Percentiles rank a stretch among this genome's conserved stretches.
Conservation (phyloP, 2,329 filamentous ascomycete species). For the Neodidymelliopsis sp. region DNA sequence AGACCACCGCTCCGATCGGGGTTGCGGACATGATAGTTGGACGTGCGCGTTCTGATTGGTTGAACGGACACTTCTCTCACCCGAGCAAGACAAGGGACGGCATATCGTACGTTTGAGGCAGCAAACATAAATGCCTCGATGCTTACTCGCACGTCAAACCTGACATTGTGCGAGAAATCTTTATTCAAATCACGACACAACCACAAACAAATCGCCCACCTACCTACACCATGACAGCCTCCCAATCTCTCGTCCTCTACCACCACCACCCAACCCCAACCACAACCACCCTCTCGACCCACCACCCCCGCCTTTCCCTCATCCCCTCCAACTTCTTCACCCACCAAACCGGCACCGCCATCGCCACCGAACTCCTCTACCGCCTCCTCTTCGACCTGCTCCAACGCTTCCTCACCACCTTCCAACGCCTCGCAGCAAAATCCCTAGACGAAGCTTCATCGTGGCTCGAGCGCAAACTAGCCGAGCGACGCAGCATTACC, state of each 20-base stretch:
- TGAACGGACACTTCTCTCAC: not conserved
- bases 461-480: conserved; percentile 34
- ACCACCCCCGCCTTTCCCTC: no score
- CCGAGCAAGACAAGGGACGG: not conserved
- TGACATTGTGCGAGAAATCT: not conserved
- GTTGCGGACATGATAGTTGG: not conserved
- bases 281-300: conserved; percentile 5
- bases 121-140: not conserved
- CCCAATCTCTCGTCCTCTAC: conserved; percentile 25
- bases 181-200: not conserved
- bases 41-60: not conserved
- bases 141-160: not conserved
- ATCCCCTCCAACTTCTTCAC: conserved; percentile 24
- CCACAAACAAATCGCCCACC: not conserved
- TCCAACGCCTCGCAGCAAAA: conserved; percentile 33
- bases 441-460: conserved; percentile 34
- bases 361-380: conserved; percentile 42
- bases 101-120: not conserved
- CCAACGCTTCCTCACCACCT: conserved; percentile 31
- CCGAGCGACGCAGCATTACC: conserved; percentile 26
- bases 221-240: conserved; percentile 21
- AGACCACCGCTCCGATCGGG: conserved; percentile 2
- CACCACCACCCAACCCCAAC: conserved; percentile 1
- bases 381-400: conserved; percentile 41
- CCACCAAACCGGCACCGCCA: conserved; percentile 34